Evolutionary conservation across 2,329 filamentous ascomycete species (phyloP).

Genomic region (Neonectria faginata): DNA sequence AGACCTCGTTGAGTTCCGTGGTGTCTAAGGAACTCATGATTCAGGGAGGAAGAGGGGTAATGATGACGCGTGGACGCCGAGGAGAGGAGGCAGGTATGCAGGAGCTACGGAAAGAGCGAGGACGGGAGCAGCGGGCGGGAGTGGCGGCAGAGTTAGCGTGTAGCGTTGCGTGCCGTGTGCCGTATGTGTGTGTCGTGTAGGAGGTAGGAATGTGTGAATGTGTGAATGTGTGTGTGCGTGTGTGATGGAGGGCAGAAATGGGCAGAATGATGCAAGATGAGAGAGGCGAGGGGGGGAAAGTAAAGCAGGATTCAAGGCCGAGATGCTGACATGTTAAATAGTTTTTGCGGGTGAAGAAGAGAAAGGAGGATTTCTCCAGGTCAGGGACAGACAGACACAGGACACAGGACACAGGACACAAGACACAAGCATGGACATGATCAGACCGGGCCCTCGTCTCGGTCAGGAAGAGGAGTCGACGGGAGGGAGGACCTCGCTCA

Average conservation of each 20-base stretch:
- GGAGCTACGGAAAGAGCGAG: slow-evolving; percentile 3
- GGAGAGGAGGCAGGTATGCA: neutral
- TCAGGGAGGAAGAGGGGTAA: slow-evolving; percentile 32
- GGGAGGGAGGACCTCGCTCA: neutral
- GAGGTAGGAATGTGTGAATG: neutral
- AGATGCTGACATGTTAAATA: slow-evolving; percentile 30
- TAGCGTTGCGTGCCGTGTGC: slow-evolving; percentile 21
- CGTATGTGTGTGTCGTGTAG: neutral
- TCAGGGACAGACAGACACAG: neutral
- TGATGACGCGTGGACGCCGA: slow-evolving; percentile 17
- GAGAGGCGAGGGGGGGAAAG: slow-evolving; percentile 13
- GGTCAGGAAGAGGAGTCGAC: neutral
- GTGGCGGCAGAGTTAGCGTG: slow-evolving; percentile 24
- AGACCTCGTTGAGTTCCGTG: slow-evolving; percentile 37
- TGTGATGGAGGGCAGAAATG: neutral
- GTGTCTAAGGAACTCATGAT: slow-evolving; percentile 42
- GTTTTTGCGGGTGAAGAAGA: slow-evolving; percentile 18
- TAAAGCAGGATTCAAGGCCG: slow-evolving; percentile 8
- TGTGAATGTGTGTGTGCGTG: neutral
- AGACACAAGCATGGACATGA: neutral
- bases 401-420: neutral
- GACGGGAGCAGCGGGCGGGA: slow-evolving; percentile 21
- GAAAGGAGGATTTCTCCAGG: neutral
- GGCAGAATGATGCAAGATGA: slow-evolving; percentile 4
- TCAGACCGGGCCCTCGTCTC: neutral